These are phyloP conservation scores for Magnaporthales sp. DNA, from an alignment of 2,329 filamentous ascomycete species.

Conservation along the genomic window DNA sequence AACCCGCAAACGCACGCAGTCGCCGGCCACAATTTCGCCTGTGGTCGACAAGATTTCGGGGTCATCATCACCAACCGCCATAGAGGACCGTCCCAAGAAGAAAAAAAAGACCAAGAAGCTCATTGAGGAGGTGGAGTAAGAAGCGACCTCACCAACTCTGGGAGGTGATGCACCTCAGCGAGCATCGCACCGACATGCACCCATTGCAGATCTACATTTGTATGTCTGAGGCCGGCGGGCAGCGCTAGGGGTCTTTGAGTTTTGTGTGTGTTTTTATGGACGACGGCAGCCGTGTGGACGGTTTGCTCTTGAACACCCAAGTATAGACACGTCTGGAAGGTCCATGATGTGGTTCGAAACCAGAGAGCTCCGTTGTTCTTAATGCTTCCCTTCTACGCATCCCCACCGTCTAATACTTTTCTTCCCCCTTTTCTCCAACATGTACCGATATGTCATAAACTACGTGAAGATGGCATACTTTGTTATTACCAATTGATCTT, in stretches of 20 bases:
- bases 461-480: neutral
- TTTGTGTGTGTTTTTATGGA: neutral
- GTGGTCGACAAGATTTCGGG: neutral
- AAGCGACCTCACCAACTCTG: neutral
- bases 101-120: conserved; percentile 1
- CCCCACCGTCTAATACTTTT: neutral
- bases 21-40: neutral
- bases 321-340: neutral
- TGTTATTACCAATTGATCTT: neutral
- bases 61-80: neutral
- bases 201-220: neutral
- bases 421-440: neutral
- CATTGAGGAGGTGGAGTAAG: conserved; percentile 13
- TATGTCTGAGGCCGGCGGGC: neutral
- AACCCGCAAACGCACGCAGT: neutral
- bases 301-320: no score
- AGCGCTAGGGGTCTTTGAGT: neutral
- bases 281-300: neutral
- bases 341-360: neutral
- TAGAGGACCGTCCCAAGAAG: neutral
- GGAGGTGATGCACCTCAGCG: neutral
- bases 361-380: neutral
- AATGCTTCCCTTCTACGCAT: neutral
- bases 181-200: neutral
- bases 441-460: neutral